Base-by-base conservation (phyloP, 1,139 yeast species). In the Geotrichum citri-aurantii region DNA sequence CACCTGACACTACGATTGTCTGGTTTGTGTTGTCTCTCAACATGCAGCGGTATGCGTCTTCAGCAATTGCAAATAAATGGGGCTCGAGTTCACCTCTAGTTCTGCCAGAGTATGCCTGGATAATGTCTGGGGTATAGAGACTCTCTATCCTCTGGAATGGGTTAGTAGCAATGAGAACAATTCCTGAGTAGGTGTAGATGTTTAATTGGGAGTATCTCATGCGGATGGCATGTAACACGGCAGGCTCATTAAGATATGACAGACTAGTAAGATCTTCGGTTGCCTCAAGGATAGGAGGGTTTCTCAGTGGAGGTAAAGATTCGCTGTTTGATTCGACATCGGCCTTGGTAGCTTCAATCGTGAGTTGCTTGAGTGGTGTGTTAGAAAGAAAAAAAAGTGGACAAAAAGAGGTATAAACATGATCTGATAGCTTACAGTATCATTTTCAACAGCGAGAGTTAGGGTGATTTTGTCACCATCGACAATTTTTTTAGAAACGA, bases 1-100 rank as follows among this genome's bases (percentile, higher is more conserved):
- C 99, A 73, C 99, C 99, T 68, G 95, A 85, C 29, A 93, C 99
- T 47, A 93, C 97, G 65, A 93, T 92, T 1, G 99, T 93, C 75
- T 93, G 99, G 75, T 93, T 92, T 66, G 83, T 79, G 50, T 81
- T 79, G 68, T 90, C 95, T 57, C 86, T 81, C 67, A 88, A 85
- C 99, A 93, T 92, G 72, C 96, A 87, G 69, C 71, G 80, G 71
- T 91, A 92, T n/a, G 99, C 97, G 68, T 93, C 97, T 73, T 93
- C 98, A 23, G 99, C 99, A 69, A 93, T 93, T 56, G 98, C 97
- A 72, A 93, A 93, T 71, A 93, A 79, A 78, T 93, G 99, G 2
- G 99, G 99, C 67, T 92, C 98, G 64, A 90, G 81, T 69, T 92
- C 97, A 46, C 97, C 98, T 70, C 97, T 81, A 68, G 89, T 82